Conservation (phyloP, 177 flowering plant genomes). For the Vitis hybrid region DNA sequence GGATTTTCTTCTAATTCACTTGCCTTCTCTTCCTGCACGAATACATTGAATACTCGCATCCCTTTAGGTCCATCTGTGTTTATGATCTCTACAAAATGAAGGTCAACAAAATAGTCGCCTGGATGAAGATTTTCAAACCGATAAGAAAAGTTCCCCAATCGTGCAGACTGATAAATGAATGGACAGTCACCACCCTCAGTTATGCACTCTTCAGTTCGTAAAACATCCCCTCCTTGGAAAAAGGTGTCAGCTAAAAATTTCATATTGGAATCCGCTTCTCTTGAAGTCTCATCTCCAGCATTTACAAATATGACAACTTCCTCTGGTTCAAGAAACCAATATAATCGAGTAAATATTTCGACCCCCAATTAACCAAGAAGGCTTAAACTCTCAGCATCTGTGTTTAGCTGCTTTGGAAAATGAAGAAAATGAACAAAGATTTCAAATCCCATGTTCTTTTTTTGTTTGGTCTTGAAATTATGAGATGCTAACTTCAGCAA, state of each 20-base stretch:
- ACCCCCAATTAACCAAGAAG: not conserved
- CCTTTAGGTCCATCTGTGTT: constrained; percentile 85
- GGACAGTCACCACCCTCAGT: constrained; percentile 64
- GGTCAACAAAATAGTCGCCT: constrained; percentile 81
- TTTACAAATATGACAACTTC: constrained; percentile 75
- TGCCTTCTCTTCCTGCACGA: constrained; percentile 90
- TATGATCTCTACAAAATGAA: constrained; percentile 87
- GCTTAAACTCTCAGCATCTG: no score
- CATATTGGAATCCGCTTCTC: constrained; percentile 31
- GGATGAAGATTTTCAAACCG: constrained; percentile 50
- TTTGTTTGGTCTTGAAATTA: no score
- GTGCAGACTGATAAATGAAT: constrained; percentile 71
- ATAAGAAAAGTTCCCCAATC: constrained; percentile 73
- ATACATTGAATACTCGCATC: constrained; percentile 89
- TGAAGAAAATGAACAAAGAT: no score
- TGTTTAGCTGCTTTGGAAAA: no score
- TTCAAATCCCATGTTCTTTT: no score
- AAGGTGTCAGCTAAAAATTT: constrained; percentile 42
- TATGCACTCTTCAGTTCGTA: constrained; percentile 65
- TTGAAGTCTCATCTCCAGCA: constrained; percentile 58
- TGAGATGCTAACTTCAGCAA: no score
- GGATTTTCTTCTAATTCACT: constrained; percentile 6
- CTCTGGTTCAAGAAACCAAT: constrained; percentile 34
- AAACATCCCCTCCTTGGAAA: constrained; percentile 70
- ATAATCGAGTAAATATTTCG: not conserved